A percentile compares a stretch with the other conserved stretches of the same genome.
Conservation (phyloP, 495 filamentous ascomycete genomes). For the Chaetomium cochliodes region DNA sequence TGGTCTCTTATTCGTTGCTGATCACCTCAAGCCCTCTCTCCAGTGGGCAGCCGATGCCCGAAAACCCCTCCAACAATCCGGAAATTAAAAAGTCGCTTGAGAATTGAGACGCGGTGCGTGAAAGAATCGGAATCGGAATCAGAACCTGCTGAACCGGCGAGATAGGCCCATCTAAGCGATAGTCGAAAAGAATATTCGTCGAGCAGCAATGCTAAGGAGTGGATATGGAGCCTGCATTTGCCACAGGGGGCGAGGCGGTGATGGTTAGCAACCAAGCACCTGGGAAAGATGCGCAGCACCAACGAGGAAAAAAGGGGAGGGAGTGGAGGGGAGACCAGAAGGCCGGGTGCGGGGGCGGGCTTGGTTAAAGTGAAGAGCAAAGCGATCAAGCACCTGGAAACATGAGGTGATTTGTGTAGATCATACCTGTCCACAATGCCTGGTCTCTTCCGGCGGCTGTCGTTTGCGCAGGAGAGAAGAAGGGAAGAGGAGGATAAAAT, state of each 20-base stretch:
- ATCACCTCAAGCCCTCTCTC: conserved; percentile 17
- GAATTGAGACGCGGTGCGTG: conserved; percentile 12
- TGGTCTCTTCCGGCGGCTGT: conserved; percentile 39
- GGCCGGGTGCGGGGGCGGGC: conserved; percentile 43
- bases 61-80: conserved; percentile 17
- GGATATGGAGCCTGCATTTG: conserved; percentile 47
- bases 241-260: conserved; percentile 36
- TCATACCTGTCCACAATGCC: conserved; percentile 57
- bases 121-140: conserved; percentile 39
- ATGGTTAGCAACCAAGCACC: conserved; percentile 48
- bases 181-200: conserved; percentile 36
- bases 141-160: conserved; percentile 59
- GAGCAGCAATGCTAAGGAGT: conserved; percentile 37
- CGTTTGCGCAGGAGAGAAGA: conserved; percentile 19
- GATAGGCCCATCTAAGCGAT: conserved; percentile 32
- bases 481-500: conserved; percentile 8
- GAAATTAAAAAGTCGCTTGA: conserved; percentile 23
- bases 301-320: conserved; percentile 31
- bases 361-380: conserved; percentile 46
- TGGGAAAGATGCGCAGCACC: conserved; percentile 37
- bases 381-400: conserved; percentile 41
- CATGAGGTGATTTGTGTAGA: conserved; percentile 46
- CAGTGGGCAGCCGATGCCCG: conserved; percentile 24
- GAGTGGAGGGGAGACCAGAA: conserved; percentile 33
- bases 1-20: conserved; percentile 15